Base-by-base conservation (phyloP, 108 stramenopile genomes). In the Epithemia pelagica region DNA sequence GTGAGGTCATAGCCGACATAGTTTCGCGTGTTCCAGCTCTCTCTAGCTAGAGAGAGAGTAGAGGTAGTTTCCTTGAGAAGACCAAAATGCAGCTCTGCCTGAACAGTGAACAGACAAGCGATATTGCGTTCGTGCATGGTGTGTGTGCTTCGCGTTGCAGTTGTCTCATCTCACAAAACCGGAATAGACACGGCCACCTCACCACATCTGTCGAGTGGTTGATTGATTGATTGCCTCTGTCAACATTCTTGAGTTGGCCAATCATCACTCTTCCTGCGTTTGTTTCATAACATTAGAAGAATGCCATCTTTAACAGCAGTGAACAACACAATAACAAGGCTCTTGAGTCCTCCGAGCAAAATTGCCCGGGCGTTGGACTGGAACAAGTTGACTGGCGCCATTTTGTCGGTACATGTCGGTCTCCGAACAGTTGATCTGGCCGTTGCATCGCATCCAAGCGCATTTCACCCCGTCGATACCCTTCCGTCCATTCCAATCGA, bases 371-470 rank as follows among this genome's bases (percentile, higher is more conserved):
- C 58, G 20, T 32, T 73, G 28, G 72, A 73, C 27, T 73, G 72
- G 72, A 66, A 66, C 5, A 73, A 73, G 30, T 18, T 55, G 2
- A 20, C 32, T 28, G 32, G 59, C 32, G 22, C 27, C 20, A 32
- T 74, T 2, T 32, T 74, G 54, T 37, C 33, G 26, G 15, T 74
- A 22, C 25, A 66, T 33, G 59, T 74, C 56, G 26, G 37, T 1
- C 20, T 26, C 0, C 61, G 69, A 37, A 19, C 33, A 26, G 58
- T 68, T 24, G 56, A 53, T 27, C 22, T 74, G 54, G 37, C 67
- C 21, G 10, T 74, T 19, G 73, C 73, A 15, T 64, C 61, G 2
- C 73, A 74, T 60, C 73, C 73, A 5, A 26, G 30, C 21, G 58
- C 19, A 23, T 32, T 22, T 2, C 59, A 63, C 22, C 25, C 30